A percentile compares a stretch with the other conserved stretches of the same genome.
Conservation (phyloP, 2,329 filamentous ascomycete species). For the Exophiala phaeomuriformis region DNA sequence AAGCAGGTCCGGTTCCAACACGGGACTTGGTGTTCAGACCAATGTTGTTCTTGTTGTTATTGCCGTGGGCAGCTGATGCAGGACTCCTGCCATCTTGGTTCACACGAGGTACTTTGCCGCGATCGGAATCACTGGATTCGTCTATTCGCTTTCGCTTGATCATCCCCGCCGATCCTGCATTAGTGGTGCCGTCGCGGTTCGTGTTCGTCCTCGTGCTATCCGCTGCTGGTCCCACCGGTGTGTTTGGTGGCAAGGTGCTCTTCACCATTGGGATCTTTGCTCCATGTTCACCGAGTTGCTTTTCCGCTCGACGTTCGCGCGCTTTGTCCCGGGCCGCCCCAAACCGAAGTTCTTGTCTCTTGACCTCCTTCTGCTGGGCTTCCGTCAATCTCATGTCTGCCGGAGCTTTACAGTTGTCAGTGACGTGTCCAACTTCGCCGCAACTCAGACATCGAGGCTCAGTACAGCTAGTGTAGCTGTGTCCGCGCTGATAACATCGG, state of each 20-base stretch:
- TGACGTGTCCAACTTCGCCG: slow-evolving; percentile 38
- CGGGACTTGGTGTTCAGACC: background rate
- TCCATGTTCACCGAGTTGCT: slow-evolving; percentile 40
- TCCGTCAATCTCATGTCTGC: slow-evolving; percentile 33
- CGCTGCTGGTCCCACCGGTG: background rate
- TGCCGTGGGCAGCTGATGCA: background rate
- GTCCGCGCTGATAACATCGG: slow-evolving; percentile 37
- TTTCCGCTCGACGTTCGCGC: slow-evolving; percentile 35
- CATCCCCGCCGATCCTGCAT: background rate
- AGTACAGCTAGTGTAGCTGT: slow-evolving; percentile 35
- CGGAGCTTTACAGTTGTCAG: slow-evolving; percentile 30
- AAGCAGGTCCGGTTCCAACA: background rate
- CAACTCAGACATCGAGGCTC: slow-evolving; percentile 39
- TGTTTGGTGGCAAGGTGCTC: slow-evolving; percentile 15
- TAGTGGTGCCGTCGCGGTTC: too few species aligned
- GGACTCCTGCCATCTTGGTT: slow-evolving; percentile 3
- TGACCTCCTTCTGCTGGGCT: slow-evolving; percentile 33
- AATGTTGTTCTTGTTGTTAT: background rate
- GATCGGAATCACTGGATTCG: slow-evolving; percentile 7
- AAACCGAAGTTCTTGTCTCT: slow-evolving; percentile 34
- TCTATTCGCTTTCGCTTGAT: slow-evolving; percentile 23
- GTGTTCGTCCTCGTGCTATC: too few species aligned
- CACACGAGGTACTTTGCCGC: slow-evolving; percentile 9
- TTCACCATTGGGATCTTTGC: slow-evolving; percentile 37
- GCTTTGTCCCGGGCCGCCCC: slow-evolving; percentile 31